phyloP scores from a whole-genome alignment of 2,329 filamentous ascomycete species.

The Alternaria gaisen region DNA sequence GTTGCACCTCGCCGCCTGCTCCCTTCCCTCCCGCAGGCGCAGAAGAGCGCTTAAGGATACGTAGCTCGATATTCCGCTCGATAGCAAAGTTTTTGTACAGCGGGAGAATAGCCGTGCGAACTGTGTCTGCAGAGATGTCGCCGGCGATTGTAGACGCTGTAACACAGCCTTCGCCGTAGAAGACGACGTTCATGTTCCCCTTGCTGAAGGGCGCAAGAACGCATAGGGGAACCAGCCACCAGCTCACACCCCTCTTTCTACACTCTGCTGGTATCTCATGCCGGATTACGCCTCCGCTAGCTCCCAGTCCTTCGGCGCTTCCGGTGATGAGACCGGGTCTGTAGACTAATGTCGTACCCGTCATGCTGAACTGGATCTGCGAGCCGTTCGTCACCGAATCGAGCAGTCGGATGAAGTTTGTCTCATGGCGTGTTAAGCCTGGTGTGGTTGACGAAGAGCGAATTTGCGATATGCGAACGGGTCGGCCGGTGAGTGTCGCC shows the following conservation, averaged over 20 bases:
- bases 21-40: constrained; percentile 77
- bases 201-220: constrained; percentile 94
- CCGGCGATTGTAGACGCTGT: constrained; percentile 83
- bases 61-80: constrained; percentile 81
- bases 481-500: constrained; percentile 87
- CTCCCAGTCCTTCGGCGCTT: constrained; percentile 77
- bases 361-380: constrained; percentile 94
- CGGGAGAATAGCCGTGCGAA: constrained; percentile 90
- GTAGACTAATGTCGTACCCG: constrained; percentile 91
- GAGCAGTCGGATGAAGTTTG: constrained; percentile 93
- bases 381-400: constrained; percentile 96
- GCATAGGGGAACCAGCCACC: constrained; percentile 89
- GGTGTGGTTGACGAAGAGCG: constrained; percentile 86
- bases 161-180: constrained; percentile 91
- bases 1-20: constrained; percentile 90
- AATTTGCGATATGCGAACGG: constrained; percentile 93
- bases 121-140: constrained; percentile 90
- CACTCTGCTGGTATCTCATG: constrained; percentile 82
- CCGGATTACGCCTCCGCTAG: constrained; percentile 76
- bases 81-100: constrained; percentile 93
- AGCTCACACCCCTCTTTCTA: constrained; percentile 82
- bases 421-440: constrained; percentile 89
- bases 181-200: constrained; percentile 85
- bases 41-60: constrained; percentile 76
- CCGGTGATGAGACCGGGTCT: constrained; percentile 92